Evolutionary conservation across 331 rosid species (phyloP), one percentile per base, ranked within the genome.

Genomic region (Quercus tomentella): DNA sequence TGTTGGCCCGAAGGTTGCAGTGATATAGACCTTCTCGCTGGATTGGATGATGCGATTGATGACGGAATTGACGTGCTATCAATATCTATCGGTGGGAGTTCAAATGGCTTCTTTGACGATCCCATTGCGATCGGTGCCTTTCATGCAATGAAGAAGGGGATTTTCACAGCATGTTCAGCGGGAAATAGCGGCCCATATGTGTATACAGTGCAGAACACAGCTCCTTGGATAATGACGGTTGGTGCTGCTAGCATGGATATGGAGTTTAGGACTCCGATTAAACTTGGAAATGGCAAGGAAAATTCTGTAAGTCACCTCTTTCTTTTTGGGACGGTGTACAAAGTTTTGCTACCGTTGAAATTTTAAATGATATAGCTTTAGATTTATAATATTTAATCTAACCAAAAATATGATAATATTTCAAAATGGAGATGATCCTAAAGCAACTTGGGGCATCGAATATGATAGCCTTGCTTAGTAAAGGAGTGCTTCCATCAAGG

Each of bases 181-280:
- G 98, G 98, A 4, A 94, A 94, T 31, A 25, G 56, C 0, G 97
- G 97, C 49, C 97, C 97, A 49, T 65, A 49, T 26, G 2, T 73
- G 5, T 58, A 23, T 70, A 78, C 90, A 0, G 94, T 94, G 23
- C 80, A 84, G 73, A 92, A 92, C 5, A 84, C 83, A 0, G 97
- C 97, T 18, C 98, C 98, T 4, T 92, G 98, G 98, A 76, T 92
- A 45, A 28, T 91, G 85, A 94, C 97, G 0, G 96, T 92, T 1
- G 98, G 86, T 8, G 98, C 98, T 71, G 69, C 82, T 20, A 49
- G 87, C 56, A 9, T 87, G 60, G 96, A 92, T 75, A 79, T 96
- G 72, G 76, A 79, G 82, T 86, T 88, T 75, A 78, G 31, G 5
- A 90, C 97, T 1, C 16, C 37, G 0, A 78, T 81, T 6, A 74